These are phyloP conservation scores for Byssoonygena ceratinophila DNA, from an alignment of 2,329 filamentous ascomycete genomes.

Conservation along the genomic window DNA sequence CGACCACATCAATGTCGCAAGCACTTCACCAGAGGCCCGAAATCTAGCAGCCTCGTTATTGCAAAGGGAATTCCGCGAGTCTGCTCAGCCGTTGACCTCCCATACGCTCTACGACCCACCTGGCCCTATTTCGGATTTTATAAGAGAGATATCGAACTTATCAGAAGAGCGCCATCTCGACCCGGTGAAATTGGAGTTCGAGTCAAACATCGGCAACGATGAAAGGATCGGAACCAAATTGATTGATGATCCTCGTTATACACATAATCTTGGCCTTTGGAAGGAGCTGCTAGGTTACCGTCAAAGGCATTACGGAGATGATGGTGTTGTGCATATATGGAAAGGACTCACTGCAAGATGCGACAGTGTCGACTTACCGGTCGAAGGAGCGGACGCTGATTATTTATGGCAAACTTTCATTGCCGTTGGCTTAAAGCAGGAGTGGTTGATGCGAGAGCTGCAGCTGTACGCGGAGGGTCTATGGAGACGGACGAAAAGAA, in stretches of 20 bases:
- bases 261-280: slow-evolving; percentile 36
- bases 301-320: slow-evolving; percentile 34
- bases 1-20: background rate
- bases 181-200: slow-evolving; percentile 30
- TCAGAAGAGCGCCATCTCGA: slow-evolving; percentile 14
- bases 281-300: slow-evolving; percentile 36
- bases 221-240: slow-evolving; percentile 29
- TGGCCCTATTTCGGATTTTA: slow-evolving; percentile 12
- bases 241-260: slow-evolving; percentile 27
- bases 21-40: background rate
- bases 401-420: slow-evolving; percentile 36
- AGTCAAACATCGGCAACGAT: slow-evolving; percentile 34
- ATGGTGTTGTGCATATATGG: slow-evolving; percentile 36
- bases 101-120: background rate
- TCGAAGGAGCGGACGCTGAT: slow-evolving; percentile 29
- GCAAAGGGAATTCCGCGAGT: background rate
- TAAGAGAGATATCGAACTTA: slow-evolving; percentile 9
- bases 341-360: slow-evolving; percentile 28
- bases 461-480: slow-evolving; percentile 33
- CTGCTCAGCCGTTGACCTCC: background rate
- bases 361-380: slow-evolving; percentile 27
- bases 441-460: slow-evolving; percentile 27
- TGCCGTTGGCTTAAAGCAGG: slow-evolving; percentile 27
- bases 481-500: slow-evolving; percentile 30
- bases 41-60: background rate